phyloP scores from a whole-genome alignment of 2,329 filamentous ascomycete genomes.

The Podosphaera aphanis region DNA sequence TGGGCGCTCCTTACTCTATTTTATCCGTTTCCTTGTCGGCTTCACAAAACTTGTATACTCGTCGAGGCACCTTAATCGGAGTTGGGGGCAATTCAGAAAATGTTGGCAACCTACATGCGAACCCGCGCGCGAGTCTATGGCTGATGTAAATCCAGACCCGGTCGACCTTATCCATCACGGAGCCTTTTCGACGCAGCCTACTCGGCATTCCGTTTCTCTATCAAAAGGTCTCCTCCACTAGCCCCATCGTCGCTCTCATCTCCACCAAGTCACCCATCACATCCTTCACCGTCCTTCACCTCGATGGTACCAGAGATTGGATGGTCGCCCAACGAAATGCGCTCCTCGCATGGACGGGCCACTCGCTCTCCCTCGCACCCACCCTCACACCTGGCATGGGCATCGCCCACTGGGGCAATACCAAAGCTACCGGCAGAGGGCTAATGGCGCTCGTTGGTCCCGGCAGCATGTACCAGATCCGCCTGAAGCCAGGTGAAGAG shows the following conservation, averaged over 20 bases:
- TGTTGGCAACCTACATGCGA: slow-evolving; percentile 24
- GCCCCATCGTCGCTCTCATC: slow-evolving; percentile 69
- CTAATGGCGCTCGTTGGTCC: slow-evolving; percentile 64
- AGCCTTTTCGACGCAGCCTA: slow-evolving; percentile 55
- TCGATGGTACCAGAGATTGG: slow-evolving; percentile 91
- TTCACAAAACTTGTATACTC: slow-evolving; percentile 80
- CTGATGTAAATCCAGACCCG: slow-evolving; percentile 33
- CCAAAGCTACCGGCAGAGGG: slow-evolving; percentile 67
- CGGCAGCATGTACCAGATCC: slow-evolving; percentile 74
- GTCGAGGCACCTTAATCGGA: slow-evolving; percentile 73
- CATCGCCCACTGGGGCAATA: slow-evolving; percentile 76
- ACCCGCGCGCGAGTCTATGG: background rate
- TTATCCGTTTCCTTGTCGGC: slow-evolving; percentile 82
- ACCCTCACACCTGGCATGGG: slow-evolving; percentile 52
- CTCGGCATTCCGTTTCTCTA: slow-evolving; percentile 89
- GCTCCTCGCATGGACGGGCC: slow-evolving; percentile 88
- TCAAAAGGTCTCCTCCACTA: slow-evolving; percentile 70
- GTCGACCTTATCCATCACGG: slow-evolving; percentile 70
- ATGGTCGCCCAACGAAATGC: slow-evolving; percentile 72
- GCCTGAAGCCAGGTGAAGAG: slow-evolving; percentile 60
- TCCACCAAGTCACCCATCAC: slow-evolving; percentile 70
- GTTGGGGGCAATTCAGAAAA: slow-evolving; percentile 80
- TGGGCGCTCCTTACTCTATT: slow-evolving; percentile 78
- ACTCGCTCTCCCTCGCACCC: slow-evolving; percentile 55
- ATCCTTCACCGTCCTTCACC: slow-evolving; percentile 65